These are phyloP conservation scores for Pilobolus umbonatus DNA, from an alignment of 192 early-diverging fungal genomes.

Conservation along the genomic window DNA sequence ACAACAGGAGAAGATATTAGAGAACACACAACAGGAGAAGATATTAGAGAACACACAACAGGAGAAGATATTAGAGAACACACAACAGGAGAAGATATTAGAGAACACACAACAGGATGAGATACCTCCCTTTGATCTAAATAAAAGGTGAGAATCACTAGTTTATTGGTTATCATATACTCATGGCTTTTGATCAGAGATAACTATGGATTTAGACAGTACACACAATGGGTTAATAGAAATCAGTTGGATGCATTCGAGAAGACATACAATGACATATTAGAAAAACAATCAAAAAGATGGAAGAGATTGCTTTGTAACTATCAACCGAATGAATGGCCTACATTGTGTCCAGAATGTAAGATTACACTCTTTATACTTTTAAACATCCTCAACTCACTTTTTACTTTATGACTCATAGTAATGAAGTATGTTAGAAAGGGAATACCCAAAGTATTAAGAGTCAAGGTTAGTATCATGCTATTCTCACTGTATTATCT, in stretches of 20 bases:
- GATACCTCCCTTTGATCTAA: neutral
- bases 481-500: neutral
- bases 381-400: neutral
- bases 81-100: neutral
- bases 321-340: slow-evolving; percentile 39
- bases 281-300: slow-evolving; percentile 41
- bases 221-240: slow-evolving; percentile 43
- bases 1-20: neutral
- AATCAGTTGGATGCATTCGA: slow-evolving; percentile 50
- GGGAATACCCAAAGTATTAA: slow-evolving; percentile 62
- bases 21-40: neutral
- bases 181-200: slow-evolving; percentile 39
- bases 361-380: neutral
- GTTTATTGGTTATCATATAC: neutral
- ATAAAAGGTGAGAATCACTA: neutral
- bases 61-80: neutral
- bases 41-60: neutral
- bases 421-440: slow-evolving; percentile 68
- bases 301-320: slow-evolving; percentile 47
- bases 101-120: neutral
- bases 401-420: slow-evolving; percentile 38
- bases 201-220: slow-evolving; percentile 53
- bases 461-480: slow-evolving; percentile 35
- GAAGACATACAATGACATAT: slow-evolving; percentile 40
- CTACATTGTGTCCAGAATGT: slow-evolving; percentile 42